Evolutionary conservation across 805 yeast species (phyloP).

Genomic region (Wickerhamiella azymoides): DNA sequence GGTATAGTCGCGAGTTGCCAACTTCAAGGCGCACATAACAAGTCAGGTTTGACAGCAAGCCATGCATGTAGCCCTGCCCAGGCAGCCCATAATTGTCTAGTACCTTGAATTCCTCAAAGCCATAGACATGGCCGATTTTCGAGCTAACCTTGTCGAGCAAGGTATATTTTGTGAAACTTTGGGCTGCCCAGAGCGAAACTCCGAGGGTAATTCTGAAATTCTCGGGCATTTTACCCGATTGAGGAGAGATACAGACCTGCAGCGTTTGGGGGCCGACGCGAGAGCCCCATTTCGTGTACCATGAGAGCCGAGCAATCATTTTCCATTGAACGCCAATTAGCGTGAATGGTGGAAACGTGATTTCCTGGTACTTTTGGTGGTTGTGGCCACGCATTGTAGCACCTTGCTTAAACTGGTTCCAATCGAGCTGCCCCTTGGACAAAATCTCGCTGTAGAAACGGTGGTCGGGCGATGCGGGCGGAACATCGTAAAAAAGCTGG

Average conservation of each 20-base stretch:
- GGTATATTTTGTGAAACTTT: not conserved
- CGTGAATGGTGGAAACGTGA: not conserved
- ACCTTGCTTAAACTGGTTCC: not conserved
- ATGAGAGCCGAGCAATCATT: not conserved
- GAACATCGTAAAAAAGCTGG: not conserved
- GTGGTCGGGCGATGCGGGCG: not conserved
- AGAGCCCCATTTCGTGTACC: not conserved
- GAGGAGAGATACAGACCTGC: not conserved
- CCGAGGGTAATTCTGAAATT: not conserved
- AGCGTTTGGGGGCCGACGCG: not conserved
- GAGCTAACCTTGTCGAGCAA: not conserved
- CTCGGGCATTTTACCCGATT: not conserved
- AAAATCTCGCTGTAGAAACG: slow-evolving; percentile 2
- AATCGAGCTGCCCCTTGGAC: not conserved
- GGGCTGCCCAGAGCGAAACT: not conserved
- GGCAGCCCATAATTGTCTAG: not conserved
- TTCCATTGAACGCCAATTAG: not conserved
- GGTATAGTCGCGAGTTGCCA: not conserved
- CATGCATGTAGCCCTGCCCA: not conserved
- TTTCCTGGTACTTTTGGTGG: not conserved
- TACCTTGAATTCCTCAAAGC: not conserved
- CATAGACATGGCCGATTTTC: not conserved
- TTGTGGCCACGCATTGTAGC: not conserved
- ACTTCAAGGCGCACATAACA: slow-evolving; percentile 4
- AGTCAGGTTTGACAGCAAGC: not conserved